Percentiles rank a stretch among this genome's conserved stretches.
These are phyloP conservation scores for Sparassis latifolia DNA, from an alignment of 1,284 basidiomycete genomes.

Conservation along the genomic window DNA sequence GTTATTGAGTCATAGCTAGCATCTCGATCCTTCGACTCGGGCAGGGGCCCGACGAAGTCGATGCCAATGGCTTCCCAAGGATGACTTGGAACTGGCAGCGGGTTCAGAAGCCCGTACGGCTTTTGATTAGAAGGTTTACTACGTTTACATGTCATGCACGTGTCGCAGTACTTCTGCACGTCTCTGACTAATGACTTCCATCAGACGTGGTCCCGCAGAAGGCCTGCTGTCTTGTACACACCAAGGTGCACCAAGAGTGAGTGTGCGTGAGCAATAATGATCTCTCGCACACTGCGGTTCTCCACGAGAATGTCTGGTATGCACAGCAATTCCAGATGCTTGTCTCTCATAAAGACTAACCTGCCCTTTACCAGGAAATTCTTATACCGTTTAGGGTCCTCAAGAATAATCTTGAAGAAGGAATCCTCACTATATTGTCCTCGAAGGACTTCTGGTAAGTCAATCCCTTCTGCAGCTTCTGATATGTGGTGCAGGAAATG, in stretches of 20 bases:
- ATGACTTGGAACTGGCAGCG: conserved; percentile 13
- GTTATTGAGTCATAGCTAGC: conserved; percentile 9
- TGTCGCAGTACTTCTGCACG: conserved; percentile 18
- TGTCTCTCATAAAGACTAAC: conserved; percentile 10
- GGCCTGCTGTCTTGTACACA: conserved; percentile 16
- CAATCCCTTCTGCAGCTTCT: conserved; percentile 1
- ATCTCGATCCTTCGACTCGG: conserved; percentile 23
- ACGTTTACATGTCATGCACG: conserved; percentile 20
- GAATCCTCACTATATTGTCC: conserved; percentile 4
- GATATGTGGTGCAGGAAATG: background rate
- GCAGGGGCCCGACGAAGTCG: conserved; percentile 33
- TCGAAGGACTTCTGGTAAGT: conserved; percentile 12
- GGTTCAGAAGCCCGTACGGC: conserved; percentile 20
- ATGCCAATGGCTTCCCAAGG: conserved; percentile 28
- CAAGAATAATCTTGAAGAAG: conserved; percentile 11
- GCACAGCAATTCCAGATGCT: conserved; percentile 14
- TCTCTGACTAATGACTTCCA: conserved; percentile 22
- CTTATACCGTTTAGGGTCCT: conserved; percentile 4
- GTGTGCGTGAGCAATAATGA: conserved; percentile 24
- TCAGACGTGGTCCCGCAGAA: conserved; percentile 24
- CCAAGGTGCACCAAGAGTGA: conserved; percentile 24
- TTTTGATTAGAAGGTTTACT: conserved; percentile 18
- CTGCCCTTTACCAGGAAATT: conserved; percentile 15
- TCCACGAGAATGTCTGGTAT: conserved; percentile 16
- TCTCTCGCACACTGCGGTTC: conserved; percentile 16